Conservation (phyloP, 2,329 filamentous ascomycete genomes). For the Ceratocystis smalleyi region DNA sequence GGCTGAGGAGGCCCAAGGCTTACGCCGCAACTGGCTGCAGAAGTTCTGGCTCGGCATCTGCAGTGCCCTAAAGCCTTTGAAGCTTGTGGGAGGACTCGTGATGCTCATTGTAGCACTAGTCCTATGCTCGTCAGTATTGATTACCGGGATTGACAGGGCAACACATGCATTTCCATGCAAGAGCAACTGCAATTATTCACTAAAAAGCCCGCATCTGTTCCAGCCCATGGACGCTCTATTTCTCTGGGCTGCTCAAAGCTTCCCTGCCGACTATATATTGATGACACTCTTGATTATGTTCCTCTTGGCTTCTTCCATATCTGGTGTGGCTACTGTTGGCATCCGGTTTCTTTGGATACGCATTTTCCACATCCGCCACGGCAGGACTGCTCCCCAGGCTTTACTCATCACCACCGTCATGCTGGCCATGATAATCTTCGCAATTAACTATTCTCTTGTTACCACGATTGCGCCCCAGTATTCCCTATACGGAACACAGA, state of each 20-base stretch:
- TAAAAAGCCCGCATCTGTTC: conserved; percentile 76
- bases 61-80: conserved; percentile 72
- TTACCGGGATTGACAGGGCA: conserved; percentile 90
- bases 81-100: conserved; percentile 69
- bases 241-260: conserved; percentile 63
- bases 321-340: conserved; percentile 71
- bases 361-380: conserved; percentile 80
- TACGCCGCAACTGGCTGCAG: conserved; percentile 45
- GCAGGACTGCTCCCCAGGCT: conserved; percentile 80
- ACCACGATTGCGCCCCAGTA: conserved; percentile 96
- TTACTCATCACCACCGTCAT: conserved; percentile 81
- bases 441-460: conserved; percentile 80
- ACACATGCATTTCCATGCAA: conserved; percentile 88
- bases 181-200: conserved; percentile 75
- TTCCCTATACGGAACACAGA: conserved; percentile 84
- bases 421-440: conserved; percentile 75
- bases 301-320: conserved; percentile 76
- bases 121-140: conserved; percentile 81
- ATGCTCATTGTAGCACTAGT: conserved; percentile 59
- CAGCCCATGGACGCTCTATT: conserved; percentile 89
- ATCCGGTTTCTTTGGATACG: conserved; percentile 94
- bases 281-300: conserved; percentile 73
- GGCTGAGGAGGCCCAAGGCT: conserved; percentile 54
- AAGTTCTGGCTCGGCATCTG: conserved; percentile 65
- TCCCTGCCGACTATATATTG: conserved; percentile 83